Evolutionary conservation across 2,329 filamentous ascomycete species (phyloP), one percentile per base, ranked within the genome.

Genomic region (Exophiala sp.): DNA sequence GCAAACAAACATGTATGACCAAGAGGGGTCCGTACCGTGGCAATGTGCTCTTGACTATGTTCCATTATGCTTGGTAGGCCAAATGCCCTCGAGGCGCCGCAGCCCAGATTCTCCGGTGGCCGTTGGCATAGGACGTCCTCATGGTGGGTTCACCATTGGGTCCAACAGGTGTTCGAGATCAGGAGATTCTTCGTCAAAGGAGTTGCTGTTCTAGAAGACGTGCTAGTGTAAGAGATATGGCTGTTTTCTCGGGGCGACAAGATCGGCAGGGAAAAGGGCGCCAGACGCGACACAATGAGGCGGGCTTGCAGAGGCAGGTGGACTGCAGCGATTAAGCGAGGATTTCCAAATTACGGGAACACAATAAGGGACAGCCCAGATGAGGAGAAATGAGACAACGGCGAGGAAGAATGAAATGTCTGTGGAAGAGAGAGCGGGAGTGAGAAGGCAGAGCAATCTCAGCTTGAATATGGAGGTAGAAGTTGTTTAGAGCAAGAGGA

Each of bases 71-170:
- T 44, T 45, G 27, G 22, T 10, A 47, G 37, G 52, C 49, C 47
- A 34, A 48, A 23, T 51, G 52, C 46, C 52, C 51, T 47, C 45
- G 45, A 50, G 54, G 42, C 51, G 48, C 39, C 45, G 40, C 49
- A 51, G 53, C 50, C 55, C 55, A 53, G 52, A 44, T 13, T 37
- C 43, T 50, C 51, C 46, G 48, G 51, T 48, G 24, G 48, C 42
- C 32, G 48, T 45, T 47, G 38, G 38, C 27, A 45, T 29, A 43
- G 39, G 38, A 48, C 51, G 42, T 43, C 50, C 63, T 64, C 62
- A 70, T 68, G 47, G 66, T 68, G 56, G 67, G 68, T 58, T 69
- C 60, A 66, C 69, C 67, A 62, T 70, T 66, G 65, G 68, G 68
- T 50, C 59, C 67, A 60, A 64, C 56, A 61, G 58, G 51, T 56